These are phyloP conservation scores for Medicago ruthenica DNA, from an alignment of 306 rosid species.

Conservation along the genomic window DNA sequence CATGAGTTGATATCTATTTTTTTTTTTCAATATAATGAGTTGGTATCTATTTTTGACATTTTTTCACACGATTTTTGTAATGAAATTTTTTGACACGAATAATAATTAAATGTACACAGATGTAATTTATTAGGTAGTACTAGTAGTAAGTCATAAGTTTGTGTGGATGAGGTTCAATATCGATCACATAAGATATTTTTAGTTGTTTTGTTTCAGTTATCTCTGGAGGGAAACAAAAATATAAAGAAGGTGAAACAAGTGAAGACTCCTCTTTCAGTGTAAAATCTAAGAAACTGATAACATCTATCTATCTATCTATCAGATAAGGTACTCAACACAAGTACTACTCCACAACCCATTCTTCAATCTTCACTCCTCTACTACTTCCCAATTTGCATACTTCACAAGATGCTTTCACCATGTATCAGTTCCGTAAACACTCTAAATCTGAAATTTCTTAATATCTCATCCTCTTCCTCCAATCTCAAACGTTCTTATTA, in stretches of 20 bases:
- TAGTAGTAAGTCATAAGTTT: not conserved
- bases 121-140: too few relatives aligned
- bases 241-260: not conserved
- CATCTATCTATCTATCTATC: not conserved
- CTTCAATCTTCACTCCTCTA: not conserved
- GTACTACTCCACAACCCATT: not conserved
- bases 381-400: too few relatives aligned
- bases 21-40: too few relatives aligned
- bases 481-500: not conserved
- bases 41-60: too few relatives aligned
- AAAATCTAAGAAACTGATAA: not conserved
- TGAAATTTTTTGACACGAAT: too few relatives aligned
- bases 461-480: not conserved
- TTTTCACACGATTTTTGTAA: too few relatives aligned
- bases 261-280: not conserved
- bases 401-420: conserved; percentile 26
- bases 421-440: not conserved
- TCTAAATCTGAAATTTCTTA: not conserved
- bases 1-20: too few relatives aligned
- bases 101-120: too few relatives aligned
- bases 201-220: not conserved
- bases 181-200: not conserved
- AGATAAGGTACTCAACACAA: not conserved
- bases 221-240: not conserved
- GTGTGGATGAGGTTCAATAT: not conserved